Base-by-base conservation (phyloP, 768 basidiomycete species). In the Hydnomerulius pinastri region DNA sequence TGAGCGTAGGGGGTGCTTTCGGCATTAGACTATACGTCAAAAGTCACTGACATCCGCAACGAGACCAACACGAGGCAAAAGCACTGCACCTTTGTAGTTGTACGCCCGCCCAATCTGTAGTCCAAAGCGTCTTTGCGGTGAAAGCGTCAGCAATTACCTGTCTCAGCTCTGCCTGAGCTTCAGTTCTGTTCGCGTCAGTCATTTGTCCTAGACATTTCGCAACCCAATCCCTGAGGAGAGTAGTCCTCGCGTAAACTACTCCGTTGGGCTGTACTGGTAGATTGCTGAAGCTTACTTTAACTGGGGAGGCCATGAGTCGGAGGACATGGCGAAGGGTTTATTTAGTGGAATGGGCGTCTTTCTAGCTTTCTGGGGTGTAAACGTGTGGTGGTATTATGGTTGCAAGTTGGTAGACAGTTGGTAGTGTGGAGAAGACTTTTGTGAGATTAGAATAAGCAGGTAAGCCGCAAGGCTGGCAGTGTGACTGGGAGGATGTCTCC, bases 91-190 rank as follows among this genome's bases (percentile, higher is more conserved):
- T 89, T 76, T 91, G 79, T 48, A 99, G 76, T 71, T 96, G 89
- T 28, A 94, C 81, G 27, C 81, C 86, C 9, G 79, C 73, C 97
- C 97, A 99, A 69, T 98, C 92, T 50, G 89, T 96, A n/a, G 90
- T 89, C 83, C 90, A 88, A 21, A 98, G 77, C 1, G 87, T 81
- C 66, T 90, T 85, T 64, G 83, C 78, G 54, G 83, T 78, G 73
- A 92, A 96, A 71, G 93, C 86, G 59, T 93, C 83, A 81, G 90
- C 87, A 71, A 99, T 97, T 80, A 93, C 89, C 85, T 90, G 82
- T 82, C 93, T 94, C 66, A 99, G 74, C 77, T 99, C 97, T 53
- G 87, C 80, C 64, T 94, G 92, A 18, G 95, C 95, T 59, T 94
- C 92, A 42, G 73, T 73, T 68, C 88, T 85, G 73, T 96, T 98